These are phyloP conservation scores for Kodamaea alishanica DNA, from an alignment of 1,139 yeast species.

Conservation along the genomic window DNA sequence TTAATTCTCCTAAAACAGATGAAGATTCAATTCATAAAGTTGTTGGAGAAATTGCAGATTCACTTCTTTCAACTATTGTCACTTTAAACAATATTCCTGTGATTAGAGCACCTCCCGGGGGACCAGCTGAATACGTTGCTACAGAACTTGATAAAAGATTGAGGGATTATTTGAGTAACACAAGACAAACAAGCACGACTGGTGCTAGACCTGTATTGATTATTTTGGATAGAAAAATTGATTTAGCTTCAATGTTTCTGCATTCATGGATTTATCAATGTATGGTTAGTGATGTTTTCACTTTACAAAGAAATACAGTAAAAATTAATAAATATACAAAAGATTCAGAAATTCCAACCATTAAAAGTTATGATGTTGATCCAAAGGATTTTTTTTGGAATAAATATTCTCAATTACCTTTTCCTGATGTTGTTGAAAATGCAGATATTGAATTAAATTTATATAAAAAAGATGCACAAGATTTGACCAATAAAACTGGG, in stretches of 20 bases:
- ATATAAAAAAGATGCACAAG: slow-evolving; percentile 85
- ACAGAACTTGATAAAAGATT: slow-evolving; percentile 77
- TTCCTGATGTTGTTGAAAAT: slow-evolving; percentile 97
- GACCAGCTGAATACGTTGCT: slow-evolving; percentile 94
- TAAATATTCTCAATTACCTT: slow-evolving; percentile 79
- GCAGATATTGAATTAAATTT: slow-evolving; percentile 78
- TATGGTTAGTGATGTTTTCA: slow-evolving; percentile 89
- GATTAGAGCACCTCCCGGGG: slow-evolving; percentile 85
- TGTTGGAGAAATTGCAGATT: slow-evolving; percentile 71
- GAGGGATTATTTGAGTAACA: slow-evolving; percentile 78
- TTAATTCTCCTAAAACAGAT: slow-evolving; percentile 66
- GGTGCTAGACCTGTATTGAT: slow-evolving; percentile 70
- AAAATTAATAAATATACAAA: slow-evolving; percentile 38
- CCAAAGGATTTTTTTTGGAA: slow-evolving; percentile 93
- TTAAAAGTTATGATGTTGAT: slow-evolving; percentile 76
- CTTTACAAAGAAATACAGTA: slow-evolving; percentile 73
- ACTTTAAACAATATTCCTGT: slow-evolving; percentile 82
- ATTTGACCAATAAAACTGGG: slow-evolving; percentile 77
- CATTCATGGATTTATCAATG: slow-evolving; percentile 99
- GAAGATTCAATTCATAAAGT: slow-evolving; percentile 71
- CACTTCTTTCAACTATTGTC: slow-evolving; percentile 73
- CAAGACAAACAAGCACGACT: slow-evolving; percentile 33
- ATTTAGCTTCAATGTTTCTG: slow-evolving; percentile 87
- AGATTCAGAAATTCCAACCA: slow-evolving; percentile 31
- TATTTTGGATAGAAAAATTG: slow-evolving; percentile 82